Base-by-base conservation (phyloP, 1,139 yeast species). In the Hyphopichia burtonii region DNA sequence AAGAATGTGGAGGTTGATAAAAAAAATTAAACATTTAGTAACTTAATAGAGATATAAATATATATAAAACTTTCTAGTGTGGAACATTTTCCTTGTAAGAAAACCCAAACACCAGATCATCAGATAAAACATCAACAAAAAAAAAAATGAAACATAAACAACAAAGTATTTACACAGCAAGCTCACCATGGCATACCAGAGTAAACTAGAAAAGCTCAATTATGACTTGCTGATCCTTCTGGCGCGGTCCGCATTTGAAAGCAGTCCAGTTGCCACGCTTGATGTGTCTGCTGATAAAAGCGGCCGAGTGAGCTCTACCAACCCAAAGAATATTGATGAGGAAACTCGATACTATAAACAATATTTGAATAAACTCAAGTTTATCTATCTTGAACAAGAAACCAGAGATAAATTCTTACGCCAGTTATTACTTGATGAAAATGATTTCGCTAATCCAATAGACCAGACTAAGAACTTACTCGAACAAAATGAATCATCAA, bases 381-480 rank as follows among this genome's bases (percentile, higher is more conserved):
- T 82, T 46, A 73, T 80, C 38, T 83, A 81, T 54, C 59, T 82
- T 38, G 90, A 83, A 53, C 86, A 82, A 51, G 89, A 82, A 51
- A 75, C 87, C 2, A 72, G 85, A 49, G 86, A 82, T 47, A 73
- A 78, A 60, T 83, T 83, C 54, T 61, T 83, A 36, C 31, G 40
- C 23, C 27, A 6, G 32, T 18, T 18, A 22, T 15, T 17, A 28
- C 19, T 25, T 3, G 15, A 27, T 11, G 14, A n/a, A 11, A n/a
- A 27, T 11, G 30, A n/a, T 27, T 10, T 9, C 12, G 12, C 6
- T 11, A 9, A 10, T 11, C 5, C 12, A 27, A 6, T 5, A 11
- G 30, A 27, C 14, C 30, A 27, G 12, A n/a, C 12, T 7, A 11
- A 11, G 7, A 6, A 27, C 8, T 10, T 11, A 11, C 8, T 27